Conservation (phyloP, 1,139 yeast genomes). For the Lodderomyces oxycetoniae region DNA sequence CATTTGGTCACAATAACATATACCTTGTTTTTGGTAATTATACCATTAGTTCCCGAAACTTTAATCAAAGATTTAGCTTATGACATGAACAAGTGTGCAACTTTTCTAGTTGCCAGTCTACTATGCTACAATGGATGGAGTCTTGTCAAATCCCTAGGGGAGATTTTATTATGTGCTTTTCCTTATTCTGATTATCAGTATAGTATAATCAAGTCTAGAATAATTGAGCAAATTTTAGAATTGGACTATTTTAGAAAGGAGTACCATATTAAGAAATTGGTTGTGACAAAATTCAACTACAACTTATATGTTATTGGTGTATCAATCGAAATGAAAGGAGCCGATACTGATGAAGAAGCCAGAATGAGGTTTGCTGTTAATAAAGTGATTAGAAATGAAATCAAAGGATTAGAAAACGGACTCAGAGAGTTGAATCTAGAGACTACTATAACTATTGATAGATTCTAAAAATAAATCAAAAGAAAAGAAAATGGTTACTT, state of each 20-base stretch:
- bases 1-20: constrained; percentile 59
- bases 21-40: constrained; percentile 32
- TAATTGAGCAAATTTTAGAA: constrained; percentile 34
- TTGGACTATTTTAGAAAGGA: constrained; percentile 48
- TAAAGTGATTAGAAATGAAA: constrained; percentile 38
- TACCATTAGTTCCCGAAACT: constrained; percentile 32
- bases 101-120: constrained; percentile 45
- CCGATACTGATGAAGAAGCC: constrained; percentile 64
- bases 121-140: constrained; percentile 53
- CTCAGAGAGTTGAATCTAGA: constrained; percentile 38
- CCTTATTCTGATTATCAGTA: constrained; percentile 45
- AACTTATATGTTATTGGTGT: constrained; percentile 54
- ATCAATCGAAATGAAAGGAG: constrained; percentile 57
- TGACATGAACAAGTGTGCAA: constrained; percentile 47
- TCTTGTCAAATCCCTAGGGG: constrained; percentile 48
- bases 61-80: constrained; percentile 28
- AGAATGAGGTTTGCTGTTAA: constrained; percentile 50
- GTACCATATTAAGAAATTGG: constrained; percentile 46
- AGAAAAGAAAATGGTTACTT: too few relatives aligned
- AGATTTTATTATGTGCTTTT: constrained; percentile 48
- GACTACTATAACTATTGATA: constrained; percentile 58
- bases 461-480: constrained; percentile 17
- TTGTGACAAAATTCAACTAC: constrained; percentile 60
- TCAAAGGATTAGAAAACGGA: constrained; percentile 22
- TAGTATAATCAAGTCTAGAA: constrained; percentile 29